Evolutionary conservation across 2,329 filamentous ascomycete genomes (phyloP).

Genomic region (Celoporthe dispersa): DNA sequence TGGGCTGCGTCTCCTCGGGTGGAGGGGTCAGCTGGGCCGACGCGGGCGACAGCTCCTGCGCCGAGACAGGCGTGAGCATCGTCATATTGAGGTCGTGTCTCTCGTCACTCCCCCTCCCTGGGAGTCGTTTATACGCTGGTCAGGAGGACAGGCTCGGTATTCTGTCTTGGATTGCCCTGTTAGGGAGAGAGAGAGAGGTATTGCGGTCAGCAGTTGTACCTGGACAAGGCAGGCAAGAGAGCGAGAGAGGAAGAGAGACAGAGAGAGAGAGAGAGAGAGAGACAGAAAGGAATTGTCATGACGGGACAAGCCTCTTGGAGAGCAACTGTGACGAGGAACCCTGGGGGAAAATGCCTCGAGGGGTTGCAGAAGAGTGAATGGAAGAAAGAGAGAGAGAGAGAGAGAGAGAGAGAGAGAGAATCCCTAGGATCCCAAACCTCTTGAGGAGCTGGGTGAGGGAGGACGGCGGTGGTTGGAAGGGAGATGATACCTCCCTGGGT

Average conservation of each 20-base stretch:
- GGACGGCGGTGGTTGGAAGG: background rate
- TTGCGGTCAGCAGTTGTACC: background rate
- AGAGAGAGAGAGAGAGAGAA: background rate
- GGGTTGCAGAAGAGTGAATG: background rate
- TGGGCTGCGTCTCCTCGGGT: background rate
- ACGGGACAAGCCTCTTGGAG: no score
- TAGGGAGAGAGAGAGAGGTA: no score
- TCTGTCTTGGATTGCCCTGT: background rate
- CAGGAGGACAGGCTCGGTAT: background rate
- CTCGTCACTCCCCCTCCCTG: background rate
- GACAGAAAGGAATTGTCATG: no score
- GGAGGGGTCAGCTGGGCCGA: background rate
- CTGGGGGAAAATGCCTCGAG: no score
- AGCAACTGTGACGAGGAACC: no score
- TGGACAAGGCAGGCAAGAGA: no score
- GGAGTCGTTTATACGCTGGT: background rate
- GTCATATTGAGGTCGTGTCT: background rate
- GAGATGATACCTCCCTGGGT: background rate
- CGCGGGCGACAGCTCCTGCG: background rate
- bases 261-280: no score
- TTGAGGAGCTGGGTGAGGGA: background rate
- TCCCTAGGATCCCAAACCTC: background rate
- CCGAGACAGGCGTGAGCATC: background rate
- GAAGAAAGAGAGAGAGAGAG: no score
- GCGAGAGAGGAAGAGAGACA: no score